Percentiles rank a stretch among this genome's conserved stretches.
phyloP scores from a whole-genome alignment of 2,329 filamentous ascomycete genomes.

The Didymella exigua region DNA sequence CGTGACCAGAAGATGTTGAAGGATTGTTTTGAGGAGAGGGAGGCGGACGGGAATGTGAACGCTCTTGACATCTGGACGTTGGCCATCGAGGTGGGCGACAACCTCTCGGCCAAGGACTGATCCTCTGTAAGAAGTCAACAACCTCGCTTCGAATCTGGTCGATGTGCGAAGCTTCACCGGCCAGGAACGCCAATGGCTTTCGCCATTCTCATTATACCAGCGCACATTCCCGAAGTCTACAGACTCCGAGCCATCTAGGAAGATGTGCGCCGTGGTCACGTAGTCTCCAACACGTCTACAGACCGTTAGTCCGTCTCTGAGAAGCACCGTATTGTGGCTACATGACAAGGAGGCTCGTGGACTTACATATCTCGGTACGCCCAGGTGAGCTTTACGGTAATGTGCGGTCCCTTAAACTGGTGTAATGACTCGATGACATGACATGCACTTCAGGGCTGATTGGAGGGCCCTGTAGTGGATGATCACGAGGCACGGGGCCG shows the following conservation, averaged over 20 bases:
- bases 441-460: background rate
- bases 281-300: background rate
- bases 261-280: slow-evolving; percentile 14
- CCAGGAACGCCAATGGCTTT: background rate
- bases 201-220: background rate
- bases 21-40: background rate
- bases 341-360: background rate
- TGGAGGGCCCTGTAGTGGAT: background rate
- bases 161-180: background rate
- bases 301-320: background rate
- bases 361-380: background rate
- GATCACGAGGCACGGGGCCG: background rate
- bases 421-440: background rate
- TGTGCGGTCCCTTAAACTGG: background rate
- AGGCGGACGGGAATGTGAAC: background rate
- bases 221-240: background rate
- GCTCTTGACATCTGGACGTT: background rate
- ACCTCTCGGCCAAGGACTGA: background rate
- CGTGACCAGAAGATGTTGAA: background rate
- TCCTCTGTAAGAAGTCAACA: background rate
- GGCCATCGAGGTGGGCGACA: background rate
- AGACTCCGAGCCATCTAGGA: slow-evolving; percentile 15
- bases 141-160: background rate
- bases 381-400: slow-evolving; percentile 3
- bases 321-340: background rate